phyloP scores from a whole-genome alignment of 495 filamentous ascomycete species.

The Annulohypoxylon stygium region DNA sequence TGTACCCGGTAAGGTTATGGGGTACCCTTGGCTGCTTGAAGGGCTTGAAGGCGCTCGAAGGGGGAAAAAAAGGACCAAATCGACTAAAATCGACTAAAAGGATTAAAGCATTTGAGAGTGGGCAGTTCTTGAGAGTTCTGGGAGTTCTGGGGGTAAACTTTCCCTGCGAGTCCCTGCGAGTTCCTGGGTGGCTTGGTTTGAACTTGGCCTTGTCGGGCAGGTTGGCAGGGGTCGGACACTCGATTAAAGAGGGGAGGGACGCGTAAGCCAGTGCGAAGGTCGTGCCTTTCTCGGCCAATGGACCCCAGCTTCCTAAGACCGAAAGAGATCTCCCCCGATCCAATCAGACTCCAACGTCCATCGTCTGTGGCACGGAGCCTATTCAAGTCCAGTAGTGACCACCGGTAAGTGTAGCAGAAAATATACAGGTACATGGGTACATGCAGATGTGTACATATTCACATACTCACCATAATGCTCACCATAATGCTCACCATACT shows the following conservation, averaged over 20 bases:
- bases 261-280: slow-evolving; percentile 56
- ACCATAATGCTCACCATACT: neutral
- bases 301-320: slow-evolving; percentile 38
- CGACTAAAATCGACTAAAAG: neutral
- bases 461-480: neutral
- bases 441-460: too few relatives aligned
- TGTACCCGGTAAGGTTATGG: slow-evolving; percentile 40
- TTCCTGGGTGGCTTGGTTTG: slow-evolving; percentile 47
- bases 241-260: slow-evolving; percentile 54
- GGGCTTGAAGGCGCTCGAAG: neutral
- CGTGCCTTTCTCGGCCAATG: slow-evolving; percentile 42
- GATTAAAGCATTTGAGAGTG: slow-evolving; percentile 13
- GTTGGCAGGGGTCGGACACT: slow-evolving; percentile 48
- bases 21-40: neutral
- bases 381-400: slow-evolving; percentile 1
- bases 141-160: slow-evolving; percentile 27
- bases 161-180: slow-evolving; percentile 14
- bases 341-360: slow-evolving; percentile 21
- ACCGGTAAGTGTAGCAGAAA: slow-evolving; percentile 7
- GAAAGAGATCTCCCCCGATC: slow-evolving; percentile 28
- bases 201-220: slow-evolving; percentile 50
- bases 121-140: slow-evolving; percentile 27
- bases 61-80: neutral
- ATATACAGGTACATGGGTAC: neutral
- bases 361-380: slow-evolving; percentile 18